Evolutionary conservation across 208 protist species (phyloP), one percentile per base, ranked within the genome.

Genomic region (Trypanosoma platydactyli): DNA sequence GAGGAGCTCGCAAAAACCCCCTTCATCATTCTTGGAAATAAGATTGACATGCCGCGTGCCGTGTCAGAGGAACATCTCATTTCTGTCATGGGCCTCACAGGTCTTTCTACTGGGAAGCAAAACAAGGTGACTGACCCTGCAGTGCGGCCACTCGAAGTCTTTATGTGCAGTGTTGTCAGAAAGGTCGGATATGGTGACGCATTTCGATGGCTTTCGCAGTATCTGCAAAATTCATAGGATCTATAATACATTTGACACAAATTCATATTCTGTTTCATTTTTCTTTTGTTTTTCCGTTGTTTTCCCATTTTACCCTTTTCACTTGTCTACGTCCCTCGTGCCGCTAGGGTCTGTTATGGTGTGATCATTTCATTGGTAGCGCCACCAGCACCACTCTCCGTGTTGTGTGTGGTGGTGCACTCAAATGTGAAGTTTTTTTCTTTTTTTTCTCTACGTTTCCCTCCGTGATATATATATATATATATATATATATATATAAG

Each of bases 1-100:
- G 96, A 99, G 53, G 87, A 98, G 57, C 84, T 99, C 3, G 57
- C 77, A 13, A 94, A 94, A 33, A 95, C 98, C 7, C 99, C 99
- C 7, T 99, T 99, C 75, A 77, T 99, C 0, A 97, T 99, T 69
- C 88, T 99, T 3, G 99, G 99, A 48, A 99, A 99, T 82, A 99
- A 99, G 80, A 99, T 99, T 64, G 99, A 99, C 76, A 80, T 98
- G 27, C 76, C 84, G 7, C 70, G 71, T 35, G 97, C 98, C 12
- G 94, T 91, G 38, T 94, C 87, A 6, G 98, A 99, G 75, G 90
- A 92, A 0, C 91, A 98, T 67, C 88, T 99, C 25, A 84, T 93
- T 51, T 22, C 61, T 1, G 79, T 74, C 16, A 88, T 99, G 52
- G 98, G 98, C 51, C 75, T 99, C 11, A 78, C 64, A 55, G 86